Base-by-base conservation (phyloP, 1,284 basidiomycete species). In the Abortiporus biennis region DNA sequence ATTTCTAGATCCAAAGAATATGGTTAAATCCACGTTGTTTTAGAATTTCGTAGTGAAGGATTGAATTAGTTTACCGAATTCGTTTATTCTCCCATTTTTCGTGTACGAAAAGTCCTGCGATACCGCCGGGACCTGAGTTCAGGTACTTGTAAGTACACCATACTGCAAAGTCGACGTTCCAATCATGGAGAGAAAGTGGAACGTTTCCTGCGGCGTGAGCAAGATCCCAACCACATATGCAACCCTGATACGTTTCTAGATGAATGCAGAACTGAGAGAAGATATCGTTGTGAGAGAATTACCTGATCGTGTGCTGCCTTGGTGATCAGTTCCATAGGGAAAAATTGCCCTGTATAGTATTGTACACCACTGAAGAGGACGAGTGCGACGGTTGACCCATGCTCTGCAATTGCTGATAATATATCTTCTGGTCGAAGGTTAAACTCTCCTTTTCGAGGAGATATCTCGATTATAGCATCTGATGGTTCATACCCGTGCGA, bases 131-230 rank as follows among this genome's bases (percentile, higher is more conserved):
- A 1, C 96, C 92, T 11, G 92, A 85, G 63, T 96, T 98, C 43
- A 97, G 78, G 65, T 98, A 99, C 70, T 97, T 97, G 74, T 96
- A 97, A 22, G 91, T 89, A 64, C 93, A 97, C 92, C 93, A 97
- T 15, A 92, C 92, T 1, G 94, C 95, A 63, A 98, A 98, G 66
- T 99, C 95, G 52, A 92, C 85, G 47, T 78, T 71, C 95, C 96
- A 99, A 48, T 92, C 85, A 62, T 97, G 91, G 48, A 99, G 70
- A 40, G 79, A 72, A 48, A 96, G 66, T 9, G 90, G 86, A 23
- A 99, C 89, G 61, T 99, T 99, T 42, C 94, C 94, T 38, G 87
- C 77, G 1, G 88, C 95, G 64, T 99, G 96, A 3, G 96, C 96
- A 24, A 98, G 80, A 67, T 99, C 95, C 77, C 93, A 93, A 36